Conservation (phyloP, 352 stramenopile species). For the Pythium insidiosum region DNA sequence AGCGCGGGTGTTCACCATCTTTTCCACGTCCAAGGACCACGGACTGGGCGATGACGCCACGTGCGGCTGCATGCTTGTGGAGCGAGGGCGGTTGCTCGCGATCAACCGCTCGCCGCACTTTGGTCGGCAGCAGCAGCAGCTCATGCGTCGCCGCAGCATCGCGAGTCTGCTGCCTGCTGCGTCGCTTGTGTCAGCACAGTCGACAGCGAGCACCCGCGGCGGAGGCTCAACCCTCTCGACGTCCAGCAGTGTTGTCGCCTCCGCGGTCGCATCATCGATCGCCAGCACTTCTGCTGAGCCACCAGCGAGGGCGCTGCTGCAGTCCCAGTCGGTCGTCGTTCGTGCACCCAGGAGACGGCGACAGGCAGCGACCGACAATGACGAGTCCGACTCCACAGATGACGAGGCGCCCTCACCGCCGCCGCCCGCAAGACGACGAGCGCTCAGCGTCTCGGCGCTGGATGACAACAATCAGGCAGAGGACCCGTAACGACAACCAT, state of each 20-base stretch:
- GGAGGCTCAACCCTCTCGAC: background rate
- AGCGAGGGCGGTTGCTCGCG: conserved; percentile 42
- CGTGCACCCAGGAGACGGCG: background rate
- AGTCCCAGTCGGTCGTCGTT: background rate
- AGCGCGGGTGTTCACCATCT: conserved; percentile 55
- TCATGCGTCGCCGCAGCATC: conserved; percentile 26
- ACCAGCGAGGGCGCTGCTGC: too few relatives aligned
- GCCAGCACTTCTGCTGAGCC: background rate
- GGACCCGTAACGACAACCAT: too few relatives aligned
- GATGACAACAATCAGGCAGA: conserved; percentile 21
- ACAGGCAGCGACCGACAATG: conserved; percentile 2
- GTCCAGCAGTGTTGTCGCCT: background rate
- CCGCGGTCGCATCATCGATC: background rate
- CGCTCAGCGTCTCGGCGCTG: background rate
- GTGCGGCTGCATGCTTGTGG: conserved; percentile 60
- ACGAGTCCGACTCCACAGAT: conserved; percentile 25
- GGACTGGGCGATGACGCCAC: conserved; percentile 45
- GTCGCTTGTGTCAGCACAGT: background rate
- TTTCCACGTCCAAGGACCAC: conserved; percentile 71
- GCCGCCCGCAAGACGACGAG: background rate
- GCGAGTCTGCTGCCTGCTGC: conserved; percentile 2
- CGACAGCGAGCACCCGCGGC: background rate
- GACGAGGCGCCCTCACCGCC: conserved; percentile 10
- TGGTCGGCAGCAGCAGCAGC: conserved; percentile 6
- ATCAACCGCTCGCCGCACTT: conserved; percentile 32